Percentiles rank a stretch among this genome's conserved stretches.
Conservation (phyloP, 1,139 yeast genomes). For the Pichia cactophila region DNA sequence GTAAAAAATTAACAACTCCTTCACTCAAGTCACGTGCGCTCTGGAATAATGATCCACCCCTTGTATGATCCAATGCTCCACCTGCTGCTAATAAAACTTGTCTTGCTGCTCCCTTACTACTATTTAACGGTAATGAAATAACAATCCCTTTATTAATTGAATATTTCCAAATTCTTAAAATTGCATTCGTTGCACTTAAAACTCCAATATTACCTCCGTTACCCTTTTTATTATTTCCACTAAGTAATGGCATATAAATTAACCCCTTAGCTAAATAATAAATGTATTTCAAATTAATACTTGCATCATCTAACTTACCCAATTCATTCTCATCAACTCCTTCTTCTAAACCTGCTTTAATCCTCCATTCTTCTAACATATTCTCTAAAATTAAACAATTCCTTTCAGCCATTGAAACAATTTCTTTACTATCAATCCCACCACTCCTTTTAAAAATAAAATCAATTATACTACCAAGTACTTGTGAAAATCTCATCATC, state of each 20-base stretch:
- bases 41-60: background rate
- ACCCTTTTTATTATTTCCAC: background rate
- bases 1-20: background rate
- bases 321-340: constrained; percentile 55
- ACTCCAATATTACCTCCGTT: background rate
- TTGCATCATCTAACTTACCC: constrained; percentile 53
- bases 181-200: no score
- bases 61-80: background rate
- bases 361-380: constrained; percentile 70
- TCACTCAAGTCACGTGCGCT: no score
- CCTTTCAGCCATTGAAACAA: constrained; percentile 23
- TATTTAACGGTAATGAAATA: background rate
- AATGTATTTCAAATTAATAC: constrained; percentile 52
- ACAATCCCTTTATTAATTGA: background rate
- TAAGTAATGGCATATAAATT: constrained; percentile 68
- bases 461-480: constrained; percentile 68
- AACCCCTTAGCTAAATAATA: constrained; percentile 76
- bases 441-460: constrained; percentile 46
- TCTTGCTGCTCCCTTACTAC: background rate
- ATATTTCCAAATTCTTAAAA: background rate
- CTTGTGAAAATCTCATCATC: constrained; percentile 62
- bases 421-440: constrained; percentile 19
- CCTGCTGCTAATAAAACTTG: background rate
- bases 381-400: constrained; percentile 50
- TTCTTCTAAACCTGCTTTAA: constrained; percentile 55